Conservation (phyloP, 2,329 filamentous ascomycete species). For the Scorias spongiosa region DNA sequence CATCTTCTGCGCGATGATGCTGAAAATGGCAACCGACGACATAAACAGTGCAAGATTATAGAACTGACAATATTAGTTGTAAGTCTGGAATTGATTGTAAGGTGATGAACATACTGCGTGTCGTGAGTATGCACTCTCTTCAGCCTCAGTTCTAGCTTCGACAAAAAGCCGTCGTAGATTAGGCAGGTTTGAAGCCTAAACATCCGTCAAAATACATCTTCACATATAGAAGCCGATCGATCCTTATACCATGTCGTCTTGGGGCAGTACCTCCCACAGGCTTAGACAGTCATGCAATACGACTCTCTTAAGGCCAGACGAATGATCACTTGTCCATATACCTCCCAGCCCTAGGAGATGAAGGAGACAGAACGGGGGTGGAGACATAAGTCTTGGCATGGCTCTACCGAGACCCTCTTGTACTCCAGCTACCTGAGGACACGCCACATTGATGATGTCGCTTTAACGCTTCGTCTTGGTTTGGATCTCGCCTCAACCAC, state of each 20-base stretch:
- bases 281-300: too few relatives aligned
- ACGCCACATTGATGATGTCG: too few relatives aligned
- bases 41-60: conserved; percentile 96
- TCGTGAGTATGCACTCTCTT: conserved; percentile 86
- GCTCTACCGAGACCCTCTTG: neutral
- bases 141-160: conserved; percentile 78
- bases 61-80: conserved; percentile 44
- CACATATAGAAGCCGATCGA: too few relatives aligned
- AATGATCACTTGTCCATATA: too few relatives aligned
- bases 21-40: conserved; percentile 89
- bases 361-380: neutral
- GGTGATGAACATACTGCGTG: conserved; percentile 50
- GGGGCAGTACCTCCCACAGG: too few relatives aligned
- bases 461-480: too few relatives aligned
- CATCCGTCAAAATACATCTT: too few relatives aligned
- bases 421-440: too few relatives aligned
- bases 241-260: too few relatives aligned
- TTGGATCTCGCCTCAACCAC: too few relatives aligned
- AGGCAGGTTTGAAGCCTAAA: conserved; percentile 58
- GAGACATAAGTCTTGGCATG: neutral
- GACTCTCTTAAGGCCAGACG: too few relatives aligned
- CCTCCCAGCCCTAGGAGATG: too few relatives aligned
- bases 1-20: conserved; percentile 80
- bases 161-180: conserved; percentile 95
- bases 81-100: neutral